Base-by-base conservation (phyloP, 148 eudicot species). In the Simmondsia chinensis region DNA sequence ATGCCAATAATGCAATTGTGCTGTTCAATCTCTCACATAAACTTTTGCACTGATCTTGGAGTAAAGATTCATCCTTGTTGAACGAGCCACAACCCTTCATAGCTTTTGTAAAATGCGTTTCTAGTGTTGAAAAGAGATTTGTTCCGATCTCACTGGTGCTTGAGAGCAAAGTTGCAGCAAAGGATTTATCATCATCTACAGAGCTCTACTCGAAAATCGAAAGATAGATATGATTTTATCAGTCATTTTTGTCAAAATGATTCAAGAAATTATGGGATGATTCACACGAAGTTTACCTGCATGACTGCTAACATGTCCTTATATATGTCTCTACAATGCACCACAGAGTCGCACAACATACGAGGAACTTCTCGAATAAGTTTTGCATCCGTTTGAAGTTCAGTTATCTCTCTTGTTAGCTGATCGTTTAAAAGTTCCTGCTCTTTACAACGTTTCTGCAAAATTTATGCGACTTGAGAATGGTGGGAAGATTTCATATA, bases 71-170 rank as follows among this genome's bases (percentile, higher is more conserved):
- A 54, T 71, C 72, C 28, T 16, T 53, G 11, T 6, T 37, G 49
- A 66, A 47, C 53, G 54, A 32, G 43, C 32, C 46, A 35, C 61
- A 57, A 35, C 54, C 69, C 48, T 69, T 70, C 27, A 46, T 49
- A 56, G 69, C 65, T 57, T n/a, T 55, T 37, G 58, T 52, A 38
- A 87, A 53, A 53, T 73, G 78, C 17, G 68, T 51, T 67, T 84
- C 97, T 56, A 89, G 53, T 15, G 79, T 74, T 59, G 84, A 71
- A 50, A 84, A 73, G 37, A 89, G 74, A 66, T 62, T 66, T 22
- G 52, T 43, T 39, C 91, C 91, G 42, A 89, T 64, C 38, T 84
- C 93, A 60, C 61, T 60, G 60, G 82, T 54, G 56, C 61, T 62
- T 24, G 78, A 71, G 48, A 84, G 57, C 61, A 84, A 50, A 42